phyloP scores from a whole-genome alignment of 2,329 filamentous ascomycete genomes.

The Rasamsonia emersonii region DNA sequence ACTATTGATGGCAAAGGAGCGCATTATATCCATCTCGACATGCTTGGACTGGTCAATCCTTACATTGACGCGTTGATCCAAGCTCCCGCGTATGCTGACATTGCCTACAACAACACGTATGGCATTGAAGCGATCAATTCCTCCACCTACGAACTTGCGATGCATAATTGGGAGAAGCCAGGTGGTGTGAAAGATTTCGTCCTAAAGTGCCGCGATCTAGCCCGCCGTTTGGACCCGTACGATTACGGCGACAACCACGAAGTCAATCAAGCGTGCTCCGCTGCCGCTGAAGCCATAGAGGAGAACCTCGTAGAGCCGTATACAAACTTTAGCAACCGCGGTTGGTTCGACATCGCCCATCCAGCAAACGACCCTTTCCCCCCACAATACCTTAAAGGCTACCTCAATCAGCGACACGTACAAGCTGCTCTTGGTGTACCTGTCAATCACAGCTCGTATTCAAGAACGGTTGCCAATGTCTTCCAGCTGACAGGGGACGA shows the following conservation, averaged over 20 bases:
- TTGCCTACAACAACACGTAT: constrained; percentile 33
- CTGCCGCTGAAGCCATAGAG: constrained; percentile 38
- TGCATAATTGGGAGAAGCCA: constrained; percentile 35
- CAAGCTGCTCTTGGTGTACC: constrained; percentile 51
- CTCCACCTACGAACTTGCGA: constrained; percentile 36
- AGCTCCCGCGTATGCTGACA: constrained; percentile 37
- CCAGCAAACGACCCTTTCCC: constrained; percentile 45
- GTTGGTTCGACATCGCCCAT: constrained; percentile 51
- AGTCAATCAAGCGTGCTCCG: constrained; percentile 38
- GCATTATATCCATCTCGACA: constrained; percentile 40
- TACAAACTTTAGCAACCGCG: constrained; percentile 31
- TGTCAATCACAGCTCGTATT: constrained; percentile 48
- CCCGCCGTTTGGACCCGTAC: constrained; percentile 39
- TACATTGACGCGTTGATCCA: constrained; percentile 44
- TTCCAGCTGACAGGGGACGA: constrained; percentile 43
- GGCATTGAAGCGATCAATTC: constrained; percentile 19
- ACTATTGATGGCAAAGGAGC: constrained; percentile 25
- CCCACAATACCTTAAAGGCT: too few species aligned
- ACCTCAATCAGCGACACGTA: constrained; percentile 49
- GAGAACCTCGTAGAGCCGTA: constrained; percentile 39
- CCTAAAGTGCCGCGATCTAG: constrained; percentile 40
- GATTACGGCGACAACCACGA: constrained; percentile 36
- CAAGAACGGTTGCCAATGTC: constrained; percentile 34
- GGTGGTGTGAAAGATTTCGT: constrained; percentile 49
- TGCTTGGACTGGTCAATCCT: constrained; percentile 50